phyloP scores from a whole-genome alignment of 345 rosid species.

The Xanthoceras sorbifolium region DNA sequence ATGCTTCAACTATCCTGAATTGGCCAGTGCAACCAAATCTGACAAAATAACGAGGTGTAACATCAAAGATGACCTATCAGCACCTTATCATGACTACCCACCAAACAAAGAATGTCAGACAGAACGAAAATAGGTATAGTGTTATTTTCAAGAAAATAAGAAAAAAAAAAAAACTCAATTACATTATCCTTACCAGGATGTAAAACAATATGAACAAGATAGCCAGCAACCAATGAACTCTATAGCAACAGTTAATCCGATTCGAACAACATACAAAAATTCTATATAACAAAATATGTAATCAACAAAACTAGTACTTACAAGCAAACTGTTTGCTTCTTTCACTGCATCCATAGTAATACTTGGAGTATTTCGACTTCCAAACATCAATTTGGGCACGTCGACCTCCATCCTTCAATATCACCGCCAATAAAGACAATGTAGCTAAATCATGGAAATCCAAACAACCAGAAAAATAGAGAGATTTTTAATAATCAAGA shows the following conservation, averaged over 20 bases:
- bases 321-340: slow-evolving; percentile 68
- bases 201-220: too few relatives aligned
- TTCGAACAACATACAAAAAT: neutral
- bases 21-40: too few relatives aligned
- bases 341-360: slow-evolving; percentile 79
- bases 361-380: slow-evolving; percentile 70
- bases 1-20: too few relatives aligned
- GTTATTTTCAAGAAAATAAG: too few relatives aligned
- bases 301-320: slow-evolving; percentile 39
- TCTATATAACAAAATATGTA: neutral
- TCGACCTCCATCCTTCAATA: slow-evolving; percentile 53
- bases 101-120: too few relatives aligned
- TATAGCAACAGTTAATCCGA: neutral
- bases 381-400: slow-evolving; percentile 74
- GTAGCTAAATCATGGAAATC: neutral
- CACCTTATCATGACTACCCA: too few relatives aligned
- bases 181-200: too few relatives aligned
- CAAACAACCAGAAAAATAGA: neutral
- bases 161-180: neutral
- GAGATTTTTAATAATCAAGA: neutral
- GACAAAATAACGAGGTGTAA: neutral
- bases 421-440: neutral
- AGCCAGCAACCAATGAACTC: neutral
- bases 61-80: too few relatives aligned
- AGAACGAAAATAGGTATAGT: too few relatives aligned